phyloP scores from a whole-genome alignment of 2,329 filamentous ascomycete species.

The Penicillium nordicum region DNA sequence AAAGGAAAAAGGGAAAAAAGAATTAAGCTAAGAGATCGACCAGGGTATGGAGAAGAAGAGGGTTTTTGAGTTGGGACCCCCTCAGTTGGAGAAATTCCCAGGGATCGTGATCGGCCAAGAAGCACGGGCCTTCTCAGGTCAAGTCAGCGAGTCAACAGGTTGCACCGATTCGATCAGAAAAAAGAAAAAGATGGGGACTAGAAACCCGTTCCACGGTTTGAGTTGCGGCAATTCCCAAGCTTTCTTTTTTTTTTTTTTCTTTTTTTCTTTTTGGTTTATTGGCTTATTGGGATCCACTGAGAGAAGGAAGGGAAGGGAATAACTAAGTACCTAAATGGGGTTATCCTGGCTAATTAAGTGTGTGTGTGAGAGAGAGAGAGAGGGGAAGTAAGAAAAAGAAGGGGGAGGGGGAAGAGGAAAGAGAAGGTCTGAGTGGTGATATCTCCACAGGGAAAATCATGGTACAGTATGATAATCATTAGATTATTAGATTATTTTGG shows the following conservation, averaged over 20 bases:
- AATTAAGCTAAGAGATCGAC: constrained; percentile 28
- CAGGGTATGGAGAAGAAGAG: constrained; percentile 26
- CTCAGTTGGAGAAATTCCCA: constrained; percentile 18
- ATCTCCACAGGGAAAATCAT: constrained; percentile 1
- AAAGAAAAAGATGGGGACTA: constrained; percentile 17
- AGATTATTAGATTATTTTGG: neutral
- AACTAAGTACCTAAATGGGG: constrained; percentile 1
- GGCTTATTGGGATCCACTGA: constrained; percentile 4
- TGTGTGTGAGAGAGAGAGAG: neutral
- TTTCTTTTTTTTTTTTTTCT: constrained; percentile 5
- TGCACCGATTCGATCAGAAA: constrained; percentile 26
- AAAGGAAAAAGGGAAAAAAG: constrained; percentile 17
- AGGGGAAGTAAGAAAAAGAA: neutral
- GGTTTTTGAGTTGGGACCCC: constrained; percentile 26
- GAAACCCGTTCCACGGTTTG: constrained; percentile 22
- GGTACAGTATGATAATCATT: neutral
- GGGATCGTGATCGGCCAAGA: constrained; percentile 23
- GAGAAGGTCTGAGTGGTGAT: constrained; percentile 4
- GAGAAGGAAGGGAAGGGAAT: constrained; percentile 4
- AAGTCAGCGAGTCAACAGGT: constrained; percentile 23
- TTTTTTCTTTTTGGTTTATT: too few species aligned
- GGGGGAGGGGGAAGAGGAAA: neutral
- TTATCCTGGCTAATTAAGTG: neutral
- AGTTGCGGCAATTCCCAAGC: constrained; percentile 30
- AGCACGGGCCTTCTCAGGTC: constrained; percentile 20